Percentiles rank a stretch among this genome's conserved stretches.
Evolutionary conservation across 2,329 filamentous ascomycete species (phyloP).

Genomic region (Aspergillus tanneri): DNA sequence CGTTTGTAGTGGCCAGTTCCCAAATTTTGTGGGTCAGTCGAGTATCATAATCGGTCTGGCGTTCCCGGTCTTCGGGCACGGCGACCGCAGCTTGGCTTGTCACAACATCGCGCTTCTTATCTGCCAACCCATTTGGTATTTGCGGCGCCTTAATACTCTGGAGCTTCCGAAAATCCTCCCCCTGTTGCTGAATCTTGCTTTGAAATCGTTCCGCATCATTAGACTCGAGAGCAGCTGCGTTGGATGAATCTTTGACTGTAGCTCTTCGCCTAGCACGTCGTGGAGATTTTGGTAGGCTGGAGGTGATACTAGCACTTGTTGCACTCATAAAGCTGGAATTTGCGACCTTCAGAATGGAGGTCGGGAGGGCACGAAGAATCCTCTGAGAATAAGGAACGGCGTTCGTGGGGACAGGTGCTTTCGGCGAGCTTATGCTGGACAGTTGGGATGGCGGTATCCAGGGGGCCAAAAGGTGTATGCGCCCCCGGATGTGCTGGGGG

Average conservation of each 20-base stretch:
- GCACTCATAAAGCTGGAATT: conserved; percentile 95
- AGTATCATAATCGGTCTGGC: conserved; percentile 65
- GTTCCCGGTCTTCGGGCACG: conserved; percentile 35
- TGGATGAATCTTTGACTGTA: conserved; percentile 37
- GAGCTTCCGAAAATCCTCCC: conserved; percentile 18
- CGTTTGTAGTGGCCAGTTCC: conserved; percentile 84
- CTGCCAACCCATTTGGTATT: conserved; percentile 16
- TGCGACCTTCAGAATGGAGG: conserved; percentile 86
- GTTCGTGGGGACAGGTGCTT: conserved; percentile 74
- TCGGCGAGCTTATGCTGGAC: conserved; percentile 71
- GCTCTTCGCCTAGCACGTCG: conserved; percentile 61
- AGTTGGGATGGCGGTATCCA: conserved; percentile 92
- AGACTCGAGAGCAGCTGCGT: conserved; percentile 55
- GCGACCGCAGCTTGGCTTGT: conserved; percentile 15
- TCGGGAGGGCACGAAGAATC: conserved; percentile 84
- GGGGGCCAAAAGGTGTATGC: conserved; percentile 89
- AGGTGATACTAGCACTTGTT: conserved; percentile 81
- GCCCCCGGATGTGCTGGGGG: conserved; percentile 90
- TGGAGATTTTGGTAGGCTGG: conserved; percentile 67
- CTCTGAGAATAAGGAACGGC: conserved; percentile 89
- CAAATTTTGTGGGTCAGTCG: conserved; percentile 91
- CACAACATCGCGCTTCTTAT: conserved; percentile 11
- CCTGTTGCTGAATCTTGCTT: conserved; percentile 21
- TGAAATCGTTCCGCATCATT: conserved; percentile 15
- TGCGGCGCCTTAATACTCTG: conserved; percentile 19